Conservation (phyloP, 306 rosid species). For the Calophaca sinica region DNA sequence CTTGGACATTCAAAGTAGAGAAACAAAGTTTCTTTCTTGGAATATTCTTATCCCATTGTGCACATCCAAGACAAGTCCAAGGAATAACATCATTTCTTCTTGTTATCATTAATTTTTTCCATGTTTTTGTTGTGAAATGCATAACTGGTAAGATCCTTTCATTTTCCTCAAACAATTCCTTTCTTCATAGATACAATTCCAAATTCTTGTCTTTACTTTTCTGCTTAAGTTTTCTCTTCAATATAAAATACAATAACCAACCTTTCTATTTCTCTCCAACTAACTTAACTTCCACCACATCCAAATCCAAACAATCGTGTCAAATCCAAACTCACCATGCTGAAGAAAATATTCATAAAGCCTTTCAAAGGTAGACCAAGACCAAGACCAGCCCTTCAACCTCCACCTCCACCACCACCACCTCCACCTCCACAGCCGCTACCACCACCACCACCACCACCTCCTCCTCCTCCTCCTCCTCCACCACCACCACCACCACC, state of each 20-base stretch:
- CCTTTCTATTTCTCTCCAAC: constrained; percentile 25
- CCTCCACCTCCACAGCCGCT: too few relatives aligned
- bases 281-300: constrained; percentile 30
- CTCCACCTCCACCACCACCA: background rate
- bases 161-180: constrained; percentile 47
- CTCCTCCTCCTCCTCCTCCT: background rate
- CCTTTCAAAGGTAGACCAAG: constrained; percentile 15
- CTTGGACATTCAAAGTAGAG: constrained; percentile 36
- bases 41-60: constrained; percentile 19
- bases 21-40: background rate
- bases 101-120: background rate
- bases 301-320: background rate
- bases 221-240: background rate
- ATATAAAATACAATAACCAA: constrained; percentile 8
- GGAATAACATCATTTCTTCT: constrained; percentile 26
- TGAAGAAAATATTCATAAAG: constrained; percentile 46
- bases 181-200: constrained; percentile 34
- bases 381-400: background rate
- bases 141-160: constrained; percentile 52
- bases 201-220: constrained; percentile 42
- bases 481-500: background rate
- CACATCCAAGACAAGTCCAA: constrained; percentile 9
- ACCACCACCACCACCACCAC: background rate
- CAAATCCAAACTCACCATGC: constrained; percentile 46
- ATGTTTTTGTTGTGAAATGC: constrained; percentile 13